Evolutionary conservation across 352 stramenopile species (phyloP), one percentile per base, ranked within the genome.

Genomic region (Pythium oligandrum): DNA sequence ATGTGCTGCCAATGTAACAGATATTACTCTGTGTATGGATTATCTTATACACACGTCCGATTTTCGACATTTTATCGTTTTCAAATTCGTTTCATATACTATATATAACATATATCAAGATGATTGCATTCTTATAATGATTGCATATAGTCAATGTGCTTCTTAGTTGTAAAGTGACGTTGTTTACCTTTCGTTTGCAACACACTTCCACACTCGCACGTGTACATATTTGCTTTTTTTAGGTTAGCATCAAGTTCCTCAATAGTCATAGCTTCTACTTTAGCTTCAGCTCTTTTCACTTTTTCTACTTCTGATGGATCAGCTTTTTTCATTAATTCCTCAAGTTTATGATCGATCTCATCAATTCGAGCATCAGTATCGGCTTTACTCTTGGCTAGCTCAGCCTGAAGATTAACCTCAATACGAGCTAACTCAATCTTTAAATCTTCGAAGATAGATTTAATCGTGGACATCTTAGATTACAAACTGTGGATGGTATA

Each of bases 101-200:
- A n/a, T n/a, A n/a, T n/a, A 50, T 34, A 50, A 50, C 12, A 50
- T 11, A 50, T 51, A 37, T 39, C 12, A 40, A 51, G 31, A 51
- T 51, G 46, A 37, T 40, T 39, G 40, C 17, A 39, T 51, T 51
- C 31, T 51, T 51, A 51, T 51, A 51, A 40, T 12, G 12, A 51
- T 26, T 51, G 3, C 3, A 51, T 51, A 12, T 51, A n/a, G 30
- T 51, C 46, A 3, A 51, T 51, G 11, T 51, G 46, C 46, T 51
- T 51, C 30, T 51, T 51, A 6, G 46, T 51, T 30, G 10, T 12
- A 26, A 51, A 12, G 30, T 51, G 46, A 6, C 46, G 4, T 26
- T 51, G 3, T 34, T 51, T 51, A 26, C 12, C 12, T 40, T 31
- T 12, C 46, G 10, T 51, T 51, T 26, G 4, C 10, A 51, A 11